Base-by-base conservation (phyloP, 2,329 filamentous ascomycete species). In the Trichoderma sp. region DNA sequence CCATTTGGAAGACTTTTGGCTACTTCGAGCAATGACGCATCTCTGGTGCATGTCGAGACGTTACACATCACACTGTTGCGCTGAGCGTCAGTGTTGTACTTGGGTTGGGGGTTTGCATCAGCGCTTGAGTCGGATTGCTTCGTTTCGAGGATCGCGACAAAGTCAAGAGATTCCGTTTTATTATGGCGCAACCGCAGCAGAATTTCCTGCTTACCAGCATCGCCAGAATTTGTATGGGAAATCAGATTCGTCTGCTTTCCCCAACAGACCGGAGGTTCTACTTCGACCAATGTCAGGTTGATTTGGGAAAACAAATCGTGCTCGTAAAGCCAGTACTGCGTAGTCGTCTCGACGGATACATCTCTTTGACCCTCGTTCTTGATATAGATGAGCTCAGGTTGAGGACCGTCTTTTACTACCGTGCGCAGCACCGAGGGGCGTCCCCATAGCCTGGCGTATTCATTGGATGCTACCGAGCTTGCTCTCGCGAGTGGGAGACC, bases 401-500 rank as follows among this genome's bases (percentile, higher is more conserved):
- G n/a, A n/a, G 28, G 8, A 18, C 11, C 26, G 15, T 53, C 28
- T 12, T 43, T 2, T 36, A 14, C 9, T 5, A 36, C 32, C 30
- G 56, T 11, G 6, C n/a, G 62, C 12, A 71, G 26, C 3, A n/a
- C 2, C 1, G n/a, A 47, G 15, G 26, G 11, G 5, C 9, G 8
- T 7, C 26, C 36, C 2, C 9, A 12, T 47, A 26, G 65, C 32
- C 73, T 69, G 12, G 62, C 58, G 34, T 73, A 74, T 26, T 73
- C 71, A 8, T 67, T 56, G 3, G 60, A 53, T 21, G 26, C 30
- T 1, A 21, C 60, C 8, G 30, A 34, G 4, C 9, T 18, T 14
- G 60, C 14, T 30, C 53, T 73, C 12, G 9, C 15, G 15, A 74
- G 71, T 12, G 67, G 67, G 15, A 74, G 69, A 2, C 68, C 73